phyloP scores from a whole-genome alignment of 129 eudicot species.

The Chrysanthemum lavandulifolium region DNA sequence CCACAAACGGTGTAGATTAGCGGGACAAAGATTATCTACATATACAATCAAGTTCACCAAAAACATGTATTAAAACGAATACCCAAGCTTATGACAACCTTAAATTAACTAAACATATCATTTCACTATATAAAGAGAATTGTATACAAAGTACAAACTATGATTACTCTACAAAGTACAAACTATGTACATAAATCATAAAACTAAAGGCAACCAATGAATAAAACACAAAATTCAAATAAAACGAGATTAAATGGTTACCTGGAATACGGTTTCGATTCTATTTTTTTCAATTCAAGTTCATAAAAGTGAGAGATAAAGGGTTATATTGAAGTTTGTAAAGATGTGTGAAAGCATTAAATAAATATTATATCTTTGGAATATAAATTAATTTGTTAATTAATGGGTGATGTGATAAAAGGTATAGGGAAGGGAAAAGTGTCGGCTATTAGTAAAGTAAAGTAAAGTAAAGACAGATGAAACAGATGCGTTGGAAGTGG shows the following conservation, averaged over 20 bases:
- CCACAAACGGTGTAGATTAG: too few species aligned
- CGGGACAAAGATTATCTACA: too few species aligned
- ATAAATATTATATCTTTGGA: background rate
- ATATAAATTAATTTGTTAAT: background rate
- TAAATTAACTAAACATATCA: background rate
- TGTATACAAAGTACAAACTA: background rate
- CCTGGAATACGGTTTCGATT: slow-evolving; percentile 13
- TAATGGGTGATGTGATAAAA: slow-evolving; percentile 7
- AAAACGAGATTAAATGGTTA: background rate
- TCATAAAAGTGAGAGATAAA: slow-evolving; percentile 27
- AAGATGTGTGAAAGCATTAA: slow-evolving; percentile 31
- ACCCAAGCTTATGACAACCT: background rate
- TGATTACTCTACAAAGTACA: background rate
- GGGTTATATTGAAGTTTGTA: slow-evolving; percentile 12
- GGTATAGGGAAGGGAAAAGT: slow-evolving; percentile 65
- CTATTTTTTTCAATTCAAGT: slow-evolving; percentile 4
- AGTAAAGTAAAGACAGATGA: slow-evolving; percentile 33
- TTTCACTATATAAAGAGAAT: background rate
- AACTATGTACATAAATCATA: background rate
- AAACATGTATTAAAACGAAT: background rate
- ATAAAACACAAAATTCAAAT: background rate
- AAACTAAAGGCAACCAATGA: slow-evolving; percentile 3
- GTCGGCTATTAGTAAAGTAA: slow-evolving; percentile 56
- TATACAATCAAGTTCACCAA: background rate
- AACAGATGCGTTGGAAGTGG: slow-evolving; percentile 25